Evolutionary conservation across 345 rosid genomes (phyloP), one percentile per base, ranked within the genome.

Genomic region (Citrus unshiu): DNA sequence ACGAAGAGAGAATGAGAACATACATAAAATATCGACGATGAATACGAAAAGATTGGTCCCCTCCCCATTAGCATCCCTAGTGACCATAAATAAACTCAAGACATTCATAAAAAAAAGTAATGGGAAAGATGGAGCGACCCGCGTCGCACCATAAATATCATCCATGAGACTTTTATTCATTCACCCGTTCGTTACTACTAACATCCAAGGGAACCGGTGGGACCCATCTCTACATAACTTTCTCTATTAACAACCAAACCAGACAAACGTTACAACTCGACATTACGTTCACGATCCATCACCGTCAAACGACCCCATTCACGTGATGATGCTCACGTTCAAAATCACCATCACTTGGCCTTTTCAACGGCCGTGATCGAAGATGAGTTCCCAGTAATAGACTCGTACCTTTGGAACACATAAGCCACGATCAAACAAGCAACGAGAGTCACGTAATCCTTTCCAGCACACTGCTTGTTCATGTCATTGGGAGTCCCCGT

Each of bases 381-480:
- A 22, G 77, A 10, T 5, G 91, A 60, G 59, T 61, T 80, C 0
- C 92, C 95, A 0, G 79, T 79, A 43, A 93, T 19, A 4, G 89
- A 84, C 60, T 93, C 94, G 37, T 91, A 95, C 70, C 97, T 87
- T 67, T 78, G 86, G 73, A 87, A 91, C 80, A 88, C 57, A 67
- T 88, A 76, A 4, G 98, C 97, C 18, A 95, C 83, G 13, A 95
- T 69, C 81, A 95, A 70, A 7, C 82, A 61, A 0, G 93, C 90
- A 0, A 92, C 90, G 46, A 83, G 79, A 1, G 92, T 60, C 67
- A 92, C 98, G 7, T 70, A 78, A 61, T 95, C 98, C 83, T 95
- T 95, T 0, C 67, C 98, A 3, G 92, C 88, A 79, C 98, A 95
- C 76, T 95, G 98, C 75, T 95, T 95, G 75, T 95, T 95, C 46